phyloP scores from a whole-genome alignment of 257 asterid species.

The Henckelia pumila region DNA sequence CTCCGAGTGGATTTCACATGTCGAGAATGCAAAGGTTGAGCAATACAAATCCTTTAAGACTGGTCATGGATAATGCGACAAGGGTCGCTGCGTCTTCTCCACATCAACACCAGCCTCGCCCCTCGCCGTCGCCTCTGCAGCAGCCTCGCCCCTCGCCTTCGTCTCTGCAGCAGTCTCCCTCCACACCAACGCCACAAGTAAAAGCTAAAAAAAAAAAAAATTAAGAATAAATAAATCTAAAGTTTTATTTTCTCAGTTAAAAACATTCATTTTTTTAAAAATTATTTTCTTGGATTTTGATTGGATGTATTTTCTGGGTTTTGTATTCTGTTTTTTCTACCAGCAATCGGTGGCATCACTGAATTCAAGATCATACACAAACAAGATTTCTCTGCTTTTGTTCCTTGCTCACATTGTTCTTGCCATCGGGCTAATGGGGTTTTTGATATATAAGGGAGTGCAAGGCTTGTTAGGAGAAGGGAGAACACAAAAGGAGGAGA shows the following conservation, averaged over 20 bases:
- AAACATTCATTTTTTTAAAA: not conserved
- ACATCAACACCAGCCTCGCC: conserved; percentile 29
- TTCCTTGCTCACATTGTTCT: conserved; percentile 59
- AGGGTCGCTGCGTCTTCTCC: conserved; percentile 85
- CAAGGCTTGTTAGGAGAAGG: conserved; percentile 66
- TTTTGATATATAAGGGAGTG: conserved; percentile 69
- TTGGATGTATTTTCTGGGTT: conserved; percentile 22
- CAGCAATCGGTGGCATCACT: conserved; percentile 60
- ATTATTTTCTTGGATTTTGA: conserved; percentile 17
- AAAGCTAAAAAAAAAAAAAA: no score
- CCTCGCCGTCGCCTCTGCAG: conserved; percentile 31
- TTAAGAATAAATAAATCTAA: conserved; percentile 22
- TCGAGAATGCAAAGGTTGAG: conserved; percentile 80
- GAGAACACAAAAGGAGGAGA: conserved; percentile 40
- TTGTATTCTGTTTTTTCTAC: conserved; percentile 1
- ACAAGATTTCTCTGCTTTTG: conserved; percentile 76
- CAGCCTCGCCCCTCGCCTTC: conserved; percentile 33
- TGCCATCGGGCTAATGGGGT: conserved; percentile 71
- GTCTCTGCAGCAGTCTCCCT: conserved; percentile 40
- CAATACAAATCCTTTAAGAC: conserved; percentile 76
- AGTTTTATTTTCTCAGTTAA: not conserved
- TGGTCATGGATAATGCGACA: conserved; percentile 64
- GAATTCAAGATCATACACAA: conserved; percentile 84
- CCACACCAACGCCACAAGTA: conserved; percentile 76
- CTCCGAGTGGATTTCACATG: conserved; percentile 49